Evolutionary conservation across 495 filamentous ascomycete genomes (phyloP).

Genomic region (Neurospora tetraspora): DNA sequence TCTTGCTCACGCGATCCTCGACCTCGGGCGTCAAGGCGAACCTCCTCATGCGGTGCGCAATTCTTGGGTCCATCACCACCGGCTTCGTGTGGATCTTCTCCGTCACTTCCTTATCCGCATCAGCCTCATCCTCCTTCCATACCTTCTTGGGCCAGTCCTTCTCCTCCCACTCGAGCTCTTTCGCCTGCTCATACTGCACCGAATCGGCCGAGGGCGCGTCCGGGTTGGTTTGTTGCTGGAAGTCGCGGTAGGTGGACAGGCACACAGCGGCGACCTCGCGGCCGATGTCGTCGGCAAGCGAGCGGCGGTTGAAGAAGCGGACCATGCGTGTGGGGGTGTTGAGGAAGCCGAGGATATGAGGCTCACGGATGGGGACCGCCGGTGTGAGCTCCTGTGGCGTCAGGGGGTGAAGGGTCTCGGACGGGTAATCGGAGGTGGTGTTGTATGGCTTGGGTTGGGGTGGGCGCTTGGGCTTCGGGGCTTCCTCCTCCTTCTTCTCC

Average conservation of each 20-base stretch:
- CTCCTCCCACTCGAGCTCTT: constrained; percentile 68
- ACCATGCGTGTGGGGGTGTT: constrained; percentile 81
- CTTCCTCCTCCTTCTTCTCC: constrained; percentile 24
- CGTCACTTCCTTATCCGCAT: constrained; percentile 27
- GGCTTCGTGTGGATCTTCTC: constrained; percentile 70
- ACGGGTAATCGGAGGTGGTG: constrained; percentile 54
- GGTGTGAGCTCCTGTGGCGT: constrained; percentile 55
- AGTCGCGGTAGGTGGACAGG: constrained; percentile 50
- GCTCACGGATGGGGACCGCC: constrained; percentile 63
- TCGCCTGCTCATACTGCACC: constrained; percentile 54
- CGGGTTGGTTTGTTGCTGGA: constrained; percentile 18
- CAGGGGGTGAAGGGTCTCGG: constrained; percentile 46
- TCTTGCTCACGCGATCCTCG: constrained; percentile 52
- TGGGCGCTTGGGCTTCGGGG: constrained; percentile 37
- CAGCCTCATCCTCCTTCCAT: constrained; percentile 54
- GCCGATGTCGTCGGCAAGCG: constrained; percentile 77
- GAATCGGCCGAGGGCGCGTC: constrained; percentile 13
- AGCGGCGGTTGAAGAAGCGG: constrained; percentile 79
- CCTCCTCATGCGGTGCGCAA: constrained; percentile 70
- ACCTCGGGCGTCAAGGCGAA: constrained; percentile 58
- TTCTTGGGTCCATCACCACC: constrained; percentile 67
- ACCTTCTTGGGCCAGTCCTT: constrained; percentile 77
- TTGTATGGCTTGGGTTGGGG: constrained; percentile 56
- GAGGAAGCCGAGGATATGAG: constrained; percentile 86
- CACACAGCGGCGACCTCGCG: constrained; percentile 82